Base-by-base conservation (phyloP, 768 basidiomycete genomes). In the Psilocybe cubensis region DNA sequence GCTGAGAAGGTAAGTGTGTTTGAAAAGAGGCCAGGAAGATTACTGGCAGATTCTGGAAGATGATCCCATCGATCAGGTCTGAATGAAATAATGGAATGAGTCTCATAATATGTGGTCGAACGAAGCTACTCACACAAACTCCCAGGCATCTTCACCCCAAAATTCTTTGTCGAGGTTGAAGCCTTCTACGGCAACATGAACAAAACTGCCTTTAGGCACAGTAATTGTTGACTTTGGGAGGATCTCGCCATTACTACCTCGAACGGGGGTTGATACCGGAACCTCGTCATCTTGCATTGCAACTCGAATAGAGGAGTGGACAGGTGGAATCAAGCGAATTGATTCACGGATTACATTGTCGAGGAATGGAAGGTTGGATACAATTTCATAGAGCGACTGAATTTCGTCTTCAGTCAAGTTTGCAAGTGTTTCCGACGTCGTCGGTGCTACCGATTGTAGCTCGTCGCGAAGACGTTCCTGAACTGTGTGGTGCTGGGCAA, bases 21-120 rank as follows among this genome's bases (percentile, higher is more conserved):
- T 23, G 84, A 80, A 67, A 84, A 91, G 29, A 91, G 67, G 1
- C 92, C 91, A 18, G 91, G 92, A 33, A 85, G 73, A n/a, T 77
- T 73, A n/a, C 71, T 63, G 2, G 81, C 91, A n/a, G 77, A 73
- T 58, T 92, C 87, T 0, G 92, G 88, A 0, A 93, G 80, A 59
- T 83, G 76, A 64, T 89, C 82, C 92, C 92, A 94, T 23, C 92
- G 79, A 58, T 94, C 90, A 2, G 92, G 92, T 35, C 92, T 93
- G 58, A 4, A 58, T 25, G 20, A 20, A 46, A 12, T n/a, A 8
- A 47, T 5, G 12, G 28, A 20, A 48, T 24, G 9, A 43, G 35
- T 14, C 14, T n/a, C 17, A 14, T 25, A 12, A 12, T 5, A 1
- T 21, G 33, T 23, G 4, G 17, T 7, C 17, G 17, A 18, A 29